Conservation (phyloP, 768 basidiomycete species). For the Mycena polygramma region DNA sequence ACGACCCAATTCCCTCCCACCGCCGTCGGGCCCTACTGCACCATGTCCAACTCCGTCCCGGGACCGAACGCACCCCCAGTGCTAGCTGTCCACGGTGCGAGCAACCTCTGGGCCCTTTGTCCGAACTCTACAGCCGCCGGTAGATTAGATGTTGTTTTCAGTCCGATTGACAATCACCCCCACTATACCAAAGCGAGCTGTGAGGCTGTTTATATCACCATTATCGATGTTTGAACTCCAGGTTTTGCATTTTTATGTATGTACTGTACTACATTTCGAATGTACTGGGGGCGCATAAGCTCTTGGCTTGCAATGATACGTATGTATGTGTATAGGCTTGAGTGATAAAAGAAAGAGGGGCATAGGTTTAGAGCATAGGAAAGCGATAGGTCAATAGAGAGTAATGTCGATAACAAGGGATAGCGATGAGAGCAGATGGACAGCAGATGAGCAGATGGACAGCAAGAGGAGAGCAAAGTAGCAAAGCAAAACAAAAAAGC, state of each 20-base stretch:
- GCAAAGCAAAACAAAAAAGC: conserved; percentile 36
- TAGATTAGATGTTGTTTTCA: conserved; percentile 39
- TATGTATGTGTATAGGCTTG: conserved; percentile 22
- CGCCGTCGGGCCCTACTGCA: conserved; percentile 24
- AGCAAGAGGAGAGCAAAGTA: conserved; percentile 26
- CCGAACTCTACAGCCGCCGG: conserved; percentile 38
- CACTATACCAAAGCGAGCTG: conserved; percentile 36
- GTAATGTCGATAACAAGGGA: conserved; percentile 30
- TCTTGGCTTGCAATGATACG: conserved; percentile 33
- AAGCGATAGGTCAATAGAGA: conserved; percentile 32
- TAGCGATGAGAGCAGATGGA: conserved; percentile 29
- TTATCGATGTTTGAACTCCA: conserved; percentile 17
- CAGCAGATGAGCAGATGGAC: conserved; percentile 35
- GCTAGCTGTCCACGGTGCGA: conserved; percentile 28
- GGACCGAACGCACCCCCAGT: conserved; percentile 30
- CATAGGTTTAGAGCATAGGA: conserved; percentile 37
- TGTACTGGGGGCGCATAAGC: conserved; percentile 5
- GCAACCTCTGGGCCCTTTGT: conserved; percentile 40
- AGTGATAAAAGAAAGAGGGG: conserved; percentile 17
- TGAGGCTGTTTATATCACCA: conserved; percentile 31
- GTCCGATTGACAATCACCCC: conserved; percentile 34
- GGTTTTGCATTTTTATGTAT: conserved; percentile 11
- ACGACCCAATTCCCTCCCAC: conserved; percentile 35
- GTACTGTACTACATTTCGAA: not conserved
- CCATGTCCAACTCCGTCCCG: conserved; percentile 28